These are phyloP conservation scores for Colletotrichum limetticola DNA, from an alignment of 2,329 filamentous ascomycete species.

Conservation along the genomic window DNA sequence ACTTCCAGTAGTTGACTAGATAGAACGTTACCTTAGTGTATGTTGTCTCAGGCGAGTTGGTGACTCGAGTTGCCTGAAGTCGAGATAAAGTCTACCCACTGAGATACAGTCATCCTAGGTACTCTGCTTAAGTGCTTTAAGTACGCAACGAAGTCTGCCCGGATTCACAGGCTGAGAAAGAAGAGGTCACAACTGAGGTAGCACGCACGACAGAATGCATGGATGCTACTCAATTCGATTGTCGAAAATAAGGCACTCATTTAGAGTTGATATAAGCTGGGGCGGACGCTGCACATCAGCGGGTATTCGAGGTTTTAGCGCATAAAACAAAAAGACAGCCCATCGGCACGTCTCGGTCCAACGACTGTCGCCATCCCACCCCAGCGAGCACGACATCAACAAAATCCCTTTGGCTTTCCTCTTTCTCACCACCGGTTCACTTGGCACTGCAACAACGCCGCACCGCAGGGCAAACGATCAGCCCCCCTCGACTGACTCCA, in stretches of 20 bases:
- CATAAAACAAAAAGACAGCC: neutral
- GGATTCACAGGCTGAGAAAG: no score
- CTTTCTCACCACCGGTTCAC: neutral
- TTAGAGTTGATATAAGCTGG: neutral
- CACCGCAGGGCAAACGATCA: neutral
- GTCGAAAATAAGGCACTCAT: neutral
- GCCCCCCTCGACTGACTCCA: neutral
- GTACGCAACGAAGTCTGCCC: no score
- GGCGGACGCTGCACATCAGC: neutral
- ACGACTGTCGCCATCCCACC: slow-evolving; percentile 28
- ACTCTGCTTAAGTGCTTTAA: no score
- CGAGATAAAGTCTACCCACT: no score
- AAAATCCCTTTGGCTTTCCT: slow-evolving; percentile 5
- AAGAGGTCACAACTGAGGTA: no score
- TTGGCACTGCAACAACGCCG: slow-evolving; percentile 22
- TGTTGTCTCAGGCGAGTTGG: no score
- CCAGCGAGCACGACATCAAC: slow-evolving; percentile 30
- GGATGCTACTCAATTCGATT: neutral
- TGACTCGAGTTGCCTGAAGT: no score
- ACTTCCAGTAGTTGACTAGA: no score
- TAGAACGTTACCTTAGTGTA: no score
- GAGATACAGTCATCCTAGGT: no score
- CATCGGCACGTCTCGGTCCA: neutral
- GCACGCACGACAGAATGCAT: no score
- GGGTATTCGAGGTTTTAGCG: neutral